A percentile compares a stretch with the other conserved stretches of the same genome.
Evolutionary conservation across 257 asterid species (phyloP).

Genomic region (Nicotiana benthamiana): DNA sequence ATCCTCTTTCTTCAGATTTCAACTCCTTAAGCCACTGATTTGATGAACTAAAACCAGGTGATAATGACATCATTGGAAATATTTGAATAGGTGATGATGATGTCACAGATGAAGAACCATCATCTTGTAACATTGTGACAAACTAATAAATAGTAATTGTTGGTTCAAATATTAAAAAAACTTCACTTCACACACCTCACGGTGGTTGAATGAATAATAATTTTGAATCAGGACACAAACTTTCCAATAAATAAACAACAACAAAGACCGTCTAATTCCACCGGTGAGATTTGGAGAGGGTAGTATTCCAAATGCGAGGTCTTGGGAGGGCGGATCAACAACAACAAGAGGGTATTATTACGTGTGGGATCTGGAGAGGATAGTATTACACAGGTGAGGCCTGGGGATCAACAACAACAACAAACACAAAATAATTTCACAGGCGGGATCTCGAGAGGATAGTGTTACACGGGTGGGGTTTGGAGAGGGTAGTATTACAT

Average conservation of each 20-base stretch:
- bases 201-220: neutral
- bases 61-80: conserved; percentile 46
- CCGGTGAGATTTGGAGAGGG: no score
- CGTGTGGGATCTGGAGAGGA: no score
- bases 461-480: no score
- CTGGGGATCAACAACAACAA: no score
- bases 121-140: conserved; percentile 73
- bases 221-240: neutral
- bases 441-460: no score
- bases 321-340: no score
- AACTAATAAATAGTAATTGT: neutral
- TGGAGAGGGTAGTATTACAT: no score
- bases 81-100: conserved; percentile 55
- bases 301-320: no score
- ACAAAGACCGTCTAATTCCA: neutral
- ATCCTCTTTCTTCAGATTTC: conserved; percentile 86
- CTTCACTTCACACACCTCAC: neutral
- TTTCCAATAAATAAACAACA: neutral
- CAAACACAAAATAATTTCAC: no score
- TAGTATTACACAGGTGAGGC: no score
- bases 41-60: conserved; percentile 56
- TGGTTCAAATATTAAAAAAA: neutral
- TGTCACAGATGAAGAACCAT: conserved; percentile 78
- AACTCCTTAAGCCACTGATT: conserved; percentile 77
- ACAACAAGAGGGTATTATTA: no score